Evolutionary conservation across 306 rosid species (phyloP).

Genomic region (Medicago arabica): DNA sequence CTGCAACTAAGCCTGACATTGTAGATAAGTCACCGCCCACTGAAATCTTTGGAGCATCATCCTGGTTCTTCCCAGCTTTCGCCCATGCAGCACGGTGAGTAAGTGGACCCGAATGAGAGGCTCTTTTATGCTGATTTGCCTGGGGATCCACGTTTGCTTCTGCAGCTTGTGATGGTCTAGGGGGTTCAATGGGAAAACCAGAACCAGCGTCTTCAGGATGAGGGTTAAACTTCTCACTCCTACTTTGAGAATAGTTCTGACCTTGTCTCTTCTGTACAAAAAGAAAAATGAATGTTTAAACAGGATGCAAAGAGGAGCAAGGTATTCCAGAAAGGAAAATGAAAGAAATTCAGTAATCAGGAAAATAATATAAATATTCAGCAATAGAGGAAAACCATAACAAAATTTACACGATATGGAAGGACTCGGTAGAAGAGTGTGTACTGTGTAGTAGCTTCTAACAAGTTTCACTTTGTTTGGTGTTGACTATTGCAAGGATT

Average conservation of each 20-base stretch:
- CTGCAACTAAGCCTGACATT: constrained; percentile 83
- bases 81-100: constrained; percentile 90
- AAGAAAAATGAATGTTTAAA: constrained; percentile 15
- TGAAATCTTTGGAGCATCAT: constrained; percentile 79
- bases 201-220: constrained; percentile 97
- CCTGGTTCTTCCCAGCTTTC: constrained; percentile 77
- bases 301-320: not conserved
- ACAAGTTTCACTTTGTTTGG: not conserved
- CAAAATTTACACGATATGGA: constrained; percentile 25
- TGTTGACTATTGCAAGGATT: not conserved
- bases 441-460: not conserved
- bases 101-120: constrained; percentile 98
- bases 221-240: constrained; percentile 97
- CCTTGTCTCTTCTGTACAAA: constrained; percentile 85
- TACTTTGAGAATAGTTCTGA: constrained; percentile 73
- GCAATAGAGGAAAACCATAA: constrained; percentile 1
- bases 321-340: not conserved
- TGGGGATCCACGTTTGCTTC: constrained; percentile 59
- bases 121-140: constrained; percentile 82
- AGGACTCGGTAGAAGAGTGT: constrained; percentile 3
- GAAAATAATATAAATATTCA: constrained; percentile 6
- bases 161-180: constrained; percentile 85
- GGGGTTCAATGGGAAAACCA: constrained; percentile 99
- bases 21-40: constrained; percentile 72
- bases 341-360: constrained; percentile 23